A percentile compares a stretch with the other conserved stretches of the same genome.
These are phyloP conservation scores for Raddia guianensis DNA, from an alignment of 176 grass and related monocot species.

Conservation along the genomic window DNA sequence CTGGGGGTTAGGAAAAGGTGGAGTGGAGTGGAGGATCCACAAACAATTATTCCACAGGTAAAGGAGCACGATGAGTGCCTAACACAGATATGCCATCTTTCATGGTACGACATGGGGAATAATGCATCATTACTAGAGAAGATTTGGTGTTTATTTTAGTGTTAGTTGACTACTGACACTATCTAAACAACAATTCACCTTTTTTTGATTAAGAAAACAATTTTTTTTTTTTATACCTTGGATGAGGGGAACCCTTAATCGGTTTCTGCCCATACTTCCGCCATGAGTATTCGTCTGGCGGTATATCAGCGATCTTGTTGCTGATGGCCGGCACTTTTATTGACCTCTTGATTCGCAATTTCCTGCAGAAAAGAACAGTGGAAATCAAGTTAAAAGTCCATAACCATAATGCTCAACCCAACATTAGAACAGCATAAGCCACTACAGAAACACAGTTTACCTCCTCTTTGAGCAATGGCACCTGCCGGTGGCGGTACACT, in stretches of 20 bases:
- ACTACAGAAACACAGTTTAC: constrained; percentile 32
- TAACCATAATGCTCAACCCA: constrained; percentile 10
- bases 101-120: constrained; percentile 41
- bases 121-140: constrained; percentile 28
- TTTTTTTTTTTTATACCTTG: constrained; percentile 64
- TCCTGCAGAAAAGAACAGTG: constrained; percentile 46
- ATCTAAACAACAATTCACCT: not conserved
- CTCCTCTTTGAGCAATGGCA: constrained; percentile 96
- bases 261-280: constrained; percentile 98
- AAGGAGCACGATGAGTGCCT: constrained; percentile 42
- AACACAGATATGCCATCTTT: constrained; percentile 50
- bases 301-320: constrained; percentile 95
- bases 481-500: constrained; percentile 61
- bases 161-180: constrained; percentile 18
- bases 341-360: constrained; percentile 79
- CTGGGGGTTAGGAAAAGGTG: constrained; percentile 43
- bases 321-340: constrained; percentile 98
- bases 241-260: constrained; percentile 97
- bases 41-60: constrained; percentile 47
- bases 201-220: not conserved
- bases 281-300: constrained; percentile 93
- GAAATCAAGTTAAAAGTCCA: constrained; percentile 21
- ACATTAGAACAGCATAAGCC: constrained; percentile 8
- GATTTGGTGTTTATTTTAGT: constrained; percentile 28
- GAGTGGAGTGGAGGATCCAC: constrained; percentile 47